Evolutionary conservation across 768 basidiomycete species (phyloP), one percentile per base, ranked within the genome.

Genomic region (Hygrophorus pudorinus): DNA sequence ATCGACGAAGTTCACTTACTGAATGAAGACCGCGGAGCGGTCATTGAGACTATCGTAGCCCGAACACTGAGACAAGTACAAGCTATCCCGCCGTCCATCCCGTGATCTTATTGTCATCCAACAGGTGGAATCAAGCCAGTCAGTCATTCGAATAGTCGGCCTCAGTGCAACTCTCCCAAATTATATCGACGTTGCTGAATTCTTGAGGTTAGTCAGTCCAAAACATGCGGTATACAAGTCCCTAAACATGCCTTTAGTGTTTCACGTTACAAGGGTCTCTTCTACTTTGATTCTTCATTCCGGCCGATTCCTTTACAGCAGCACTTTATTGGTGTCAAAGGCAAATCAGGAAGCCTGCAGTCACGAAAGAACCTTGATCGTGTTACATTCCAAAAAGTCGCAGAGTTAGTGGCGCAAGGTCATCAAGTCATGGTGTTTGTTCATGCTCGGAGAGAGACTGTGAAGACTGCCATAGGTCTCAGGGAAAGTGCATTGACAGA

Each of bases 351-450:
- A 41, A 85, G 84, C 52, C 52, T 63, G 1, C 71, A 70, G 17
- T 81, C 81, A n/a, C 79, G 78, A 52, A 85, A 78, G 55, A 94
- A 93, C 53, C 71, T 98, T 41, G 96, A 99, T 60, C 67, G 68
- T 18, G 89, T 90, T 18, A 81, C 87, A 1, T 98, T 85, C 53
- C 73, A 93, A 53, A 97, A 94, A 64, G 91, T 98, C 14, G 75
- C 83, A 2, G 84, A 86, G 28, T 69, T 98, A 5, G 87, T 98
- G 21, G 71, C 65, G n/a, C 76, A 81, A 53, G 96, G 93, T 2
- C 96, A 99, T 64, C 96, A 98, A 61, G 91, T 96, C 48, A 98
- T 99, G 93, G 93, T 99, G 0, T 99, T 99, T 56, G 96, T 99
- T 7, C 96, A 99, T 61, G 90, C 96, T 11, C 76, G 96, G 24